Base-by-base conservation (phyloP, 495 filamentous ascomycete species). In the Penicillium chermesinum region DNA sequence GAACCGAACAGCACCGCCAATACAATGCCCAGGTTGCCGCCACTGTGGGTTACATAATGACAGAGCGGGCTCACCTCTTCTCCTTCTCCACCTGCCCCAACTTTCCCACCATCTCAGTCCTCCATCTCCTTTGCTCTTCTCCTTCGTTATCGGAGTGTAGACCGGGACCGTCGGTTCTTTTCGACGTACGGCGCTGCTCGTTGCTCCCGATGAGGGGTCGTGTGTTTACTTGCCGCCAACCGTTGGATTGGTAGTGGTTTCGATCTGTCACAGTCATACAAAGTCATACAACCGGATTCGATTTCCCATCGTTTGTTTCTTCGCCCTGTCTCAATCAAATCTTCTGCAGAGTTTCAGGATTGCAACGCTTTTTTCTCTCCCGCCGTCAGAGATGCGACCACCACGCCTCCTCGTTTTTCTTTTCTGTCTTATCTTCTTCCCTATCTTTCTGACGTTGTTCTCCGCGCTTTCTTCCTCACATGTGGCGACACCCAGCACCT, bases 341-440 rank as follows among this genome's bases (percentile, higher is more conserved):
- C 44, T 20, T 33, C 44, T 19, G 20, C n/a, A n/a, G n/a, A n/a
- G n/a, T n/a, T n/a, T n/a, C n/a, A n/a, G n/a, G n/a, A n/a, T n/a
- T n/a, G n/a, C n/a, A n/a, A n/a, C n/a, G n/a, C n/a, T 17, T 16
- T 9, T 20, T 13, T 7, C 19, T 21, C 43, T n/a, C 15, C 12
- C 21, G 40, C 57, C 53, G 44, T 43, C 46, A 58, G 70, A 60
- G 38, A 83, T 83, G 79, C 76, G 77, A 59, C 71, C 76, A 20
- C 76, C 75, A 64, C 74, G 75, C 42, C 57, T 80, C 15, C 62
- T 81, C 22, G 48, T 80, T 21, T 61, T 79, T 19, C 55, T 80
- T 37, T 71, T 79, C 46, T 77, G 73, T 50, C 65, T 81, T 41
- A 63, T 83, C 57, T 77, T 76, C 44, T 59, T 79, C 44, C 75